Conservation (phyloP, 768 basidiomycete genomes). For the Tubosaeta sp. region DNA sequence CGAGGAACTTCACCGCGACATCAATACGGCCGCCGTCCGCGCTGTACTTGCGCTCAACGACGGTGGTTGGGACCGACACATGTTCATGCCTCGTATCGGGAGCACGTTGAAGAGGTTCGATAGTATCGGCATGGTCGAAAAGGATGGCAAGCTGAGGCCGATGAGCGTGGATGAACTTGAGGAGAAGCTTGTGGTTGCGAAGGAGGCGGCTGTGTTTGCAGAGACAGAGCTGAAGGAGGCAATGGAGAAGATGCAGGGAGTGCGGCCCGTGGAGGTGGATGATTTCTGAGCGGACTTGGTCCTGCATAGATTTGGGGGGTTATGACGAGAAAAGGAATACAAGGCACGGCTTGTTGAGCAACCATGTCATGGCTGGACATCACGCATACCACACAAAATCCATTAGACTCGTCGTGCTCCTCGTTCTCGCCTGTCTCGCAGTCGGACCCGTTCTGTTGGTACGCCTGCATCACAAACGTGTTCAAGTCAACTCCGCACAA, state of each 20-base stretch:
- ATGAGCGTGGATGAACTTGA: constrained; percentile 75
- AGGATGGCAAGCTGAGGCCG: constrained; percentile 36
- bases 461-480: background rate
- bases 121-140: constrained; percentile 52
- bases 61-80: constrained; percentile 73
- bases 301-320: background rate
- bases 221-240: constrained; percentile 71
- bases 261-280: constrained; percentile 44
- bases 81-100: constrained; percentile 65
- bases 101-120: constrained; percentile 68
- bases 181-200: constrained; percentile 65
- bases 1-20: constrained; percentile 85
- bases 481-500: background rate
- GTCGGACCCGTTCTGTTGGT: constrained; percentile 12
- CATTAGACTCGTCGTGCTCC: constrained; percentile 14
- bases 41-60: constrained; percentile 82
- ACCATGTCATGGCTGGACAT: constrained; percentile 22
- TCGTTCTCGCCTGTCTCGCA: constrained; percentile 23
- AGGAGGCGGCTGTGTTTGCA: constrained; percentile 65
- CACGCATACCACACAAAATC: constrained; percentile 11
- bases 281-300: constrained; percentile 22
- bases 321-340: no score
- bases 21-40: constrained; percentile 82
- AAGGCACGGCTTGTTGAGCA: background rate
- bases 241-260: constrained; percentile 62